Conservation (phyloP, 257 asterid genomes). For the Leptodermis oblonga region DNA sequence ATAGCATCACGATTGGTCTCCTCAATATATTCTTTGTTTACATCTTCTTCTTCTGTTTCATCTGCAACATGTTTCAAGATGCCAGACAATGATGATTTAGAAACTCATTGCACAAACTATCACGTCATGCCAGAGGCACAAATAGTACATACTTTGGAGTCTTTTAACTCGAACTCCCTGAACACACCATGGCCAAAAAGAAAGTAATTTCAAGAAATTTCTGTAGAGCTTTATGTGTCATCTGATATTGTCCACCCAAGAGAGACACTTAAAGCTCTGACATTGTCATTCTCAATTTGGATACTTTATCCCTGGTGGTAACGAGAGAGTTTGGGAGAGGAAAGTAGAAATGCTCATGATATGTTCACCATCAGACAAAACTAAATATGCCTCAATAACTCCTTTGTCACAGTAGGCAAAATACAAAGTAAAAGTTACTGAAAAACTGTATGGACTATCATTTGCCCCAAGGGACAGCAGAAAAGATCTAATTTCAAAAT, state of each 20-base stretch:
- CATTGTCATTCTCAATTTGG: neutral
- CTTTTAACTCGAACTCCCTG: too few species aligned
- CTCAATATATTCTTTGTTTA: constrained; percentile 77
- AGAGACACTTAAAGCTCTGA: neutral
- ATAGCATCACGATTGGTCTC: constrained; percentile 78
- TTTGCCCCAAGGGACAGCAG: neutral
- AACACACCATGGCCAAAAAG: neutral
- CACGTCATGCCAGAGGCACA: neutral
- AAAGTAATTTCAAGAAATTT: neutral
- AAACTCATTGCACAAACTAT: constrained; percentile 8
- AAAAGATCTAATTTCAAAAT: neutral
- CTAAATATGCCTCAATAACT: neutral
- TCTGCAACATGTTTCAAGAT: constrained; percentile 43
- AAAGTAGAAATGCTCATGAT: neutral
- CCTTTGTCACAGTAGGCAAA: neutral
- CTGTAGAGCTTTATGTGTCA: neutral
- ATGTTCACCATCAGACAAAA: neutral
- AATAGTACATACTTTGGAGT: neutral
- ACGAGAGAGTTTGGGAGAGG: neutral
- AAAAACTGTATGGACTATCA: neutral
- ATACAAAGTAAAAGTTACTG: neutral
- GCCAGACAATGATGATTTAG: constrained; percentile 11
- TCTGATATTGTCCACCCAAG: neutral
- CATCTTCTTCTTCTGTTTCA: constrained; percentile 78
- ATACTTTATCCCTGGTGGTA: neutral